Percentiles rank a stretch among this genome's conserved stretches.
These are phyloP conservation scores for Colletotrichum coccodes DNA, from an alignment of 2,329 filamentous ascomycete genomes.

Conservation along the genomic window DNA sequence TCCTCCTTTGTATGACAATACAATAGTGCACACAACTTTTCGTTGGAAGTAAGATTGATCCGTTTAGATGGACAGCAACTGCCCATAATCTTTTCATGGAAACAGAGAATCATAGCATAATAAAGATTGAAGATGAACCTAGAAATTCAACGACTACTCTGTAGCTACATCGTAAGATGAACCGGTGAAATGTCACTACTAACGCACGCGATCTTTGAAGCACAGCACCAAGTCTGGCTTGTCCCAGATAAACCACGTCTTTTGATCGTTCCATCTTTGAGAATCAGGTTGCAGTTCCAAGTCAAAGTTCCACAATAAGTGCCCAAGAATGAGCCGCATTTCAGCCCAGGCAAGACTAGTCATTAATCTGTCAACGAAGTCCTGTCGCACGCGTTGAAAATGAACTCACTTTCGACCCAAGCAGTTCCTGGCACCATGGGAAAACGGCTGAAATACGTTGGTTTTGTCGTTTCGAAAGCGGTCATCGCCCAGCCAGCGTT, in stretches of 20 bases:
- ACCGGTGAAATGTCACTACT: no score
- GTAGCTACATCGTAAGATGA: no score
- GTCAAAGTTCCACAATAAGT: conserved; percentile 60
- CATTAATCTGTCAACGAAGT: background rate
- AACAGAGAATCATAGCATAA: no score
- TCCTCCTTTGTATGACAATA: no score
- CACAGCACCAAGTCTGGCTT: conserved; percentile 31
- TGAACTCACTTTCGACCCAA: conserved; percentile 33
- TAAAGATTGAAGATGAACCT: no score
- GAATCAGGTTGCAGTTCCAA: conserved; percentile 48
- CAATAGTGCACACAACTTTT: no score
- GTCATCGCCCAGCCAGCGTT: background rate
- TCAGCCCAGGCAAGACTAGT: conserved; percentile 58
- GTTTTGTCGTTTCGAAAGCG: background rate
- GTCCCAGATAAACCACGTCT: conserved; percentile 50
- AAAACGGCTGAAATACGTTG: background rate
- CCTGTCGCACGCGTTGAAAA: conserved; percentile 50
- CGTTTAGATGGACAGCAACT: no score
- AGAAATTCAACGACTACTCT: no score
- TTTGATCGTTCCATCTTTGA: conserved; percentile 48
- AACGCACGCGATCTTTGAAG: no score
- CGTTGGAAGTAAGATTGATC: no score
- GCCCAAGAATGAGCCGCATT: conserved; percentile 58
- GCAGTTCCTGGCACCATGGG: conserved; percentile 3
- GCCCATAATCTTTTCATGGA: no score